Conservation (phyloP, 2,329 filamentous ascomycete genomes). For the Huntiella bhutanensis region DNA sequence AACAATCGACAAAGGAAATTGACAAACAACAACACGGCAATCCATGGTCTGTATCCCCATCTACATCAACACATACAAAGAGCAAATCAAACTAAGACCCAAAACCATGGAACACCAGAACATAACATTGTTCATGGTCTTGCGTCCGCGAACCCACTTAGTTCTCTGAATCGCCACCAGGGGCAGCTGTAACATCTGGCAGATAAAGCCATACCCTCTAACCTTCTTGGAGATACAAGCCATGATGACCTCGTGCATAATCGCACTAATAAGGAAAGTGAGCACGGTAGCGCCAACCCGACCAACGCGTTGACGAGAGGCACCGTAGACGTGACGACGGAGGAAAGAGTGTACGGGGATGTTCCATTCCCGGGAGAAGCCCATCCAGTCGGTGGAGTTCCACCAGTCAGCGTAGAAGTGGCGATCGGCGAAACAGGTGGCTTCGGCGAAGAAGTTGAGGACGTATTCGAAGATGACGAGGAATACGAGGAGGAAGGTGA, state of each 20-base stretch:
- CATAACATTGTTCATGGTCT: constrained; percentile 69
- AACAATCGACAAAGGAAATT: background rate
- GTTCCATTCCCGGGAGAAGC: constrained; percentile 94
- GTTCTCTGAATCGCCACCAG: constrained; percentile 84
- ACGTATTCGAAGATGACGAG: constrained; percentile 97
- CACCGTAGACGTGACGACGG: constrained; percentile 80
- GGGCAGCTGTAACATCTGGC: constrained; percentile 92
- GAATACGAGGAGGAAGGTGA: constrained; percentile 87
- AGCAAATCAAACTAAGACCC: constrained; percentile 56
- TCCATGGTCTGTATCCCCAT: background rate
- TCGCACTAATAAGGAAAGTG: constrained; percentile 75
- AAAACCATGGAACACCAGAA: constrained; percentile 90
- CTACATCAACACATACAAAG: constrained; percentile 32
- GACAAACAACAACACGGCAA: background rate
- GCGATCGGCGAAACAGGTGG: constrained; percentile 80
- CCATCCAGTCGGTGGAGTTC: constrained; percentile 76
- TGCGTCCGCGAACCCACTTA: constrained; percentile 51
- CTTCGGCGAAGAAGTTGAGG: constrained; percentile 82
- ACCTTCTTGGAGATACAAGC: constrained; percentile 96
- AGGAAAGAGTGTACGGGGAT: constrained; percentile 95
- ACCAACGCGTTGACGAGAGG: constrained; percentile 58
- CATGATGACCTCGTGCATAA: constrained; percentile 92
- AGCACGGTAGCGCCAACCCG: constrained; percentile 63
- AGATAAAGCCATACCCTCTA: constrained; percentile 77
- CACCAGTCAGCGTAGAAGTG: constrained; percentile 76